Base-by-base conservation (phyloP, 495 filamentous ascomycete genomes). In the Xylaria nigripes region DNA sequence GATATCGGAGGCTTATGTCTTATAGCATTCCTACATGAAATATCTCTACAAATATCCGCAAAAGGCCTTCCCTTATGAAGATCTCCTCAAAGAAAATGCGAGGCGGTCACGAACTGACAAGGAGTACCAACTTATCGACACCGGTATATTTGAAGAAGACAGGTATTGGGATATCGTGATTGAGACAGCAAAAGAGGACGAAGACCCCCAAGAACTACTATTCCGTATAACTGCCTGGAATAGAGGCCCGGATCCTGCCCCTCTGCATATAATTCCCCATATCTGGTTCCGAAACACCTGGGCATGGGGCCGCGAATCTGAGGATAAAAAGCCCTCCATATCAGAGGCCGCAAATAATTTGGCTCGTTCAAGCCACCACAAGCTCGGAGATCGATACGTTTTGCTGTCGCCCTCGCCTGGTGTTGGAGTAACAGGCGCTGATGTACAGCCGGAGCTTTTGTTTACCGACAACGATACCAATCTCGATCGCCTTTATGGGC, bases 401-500 rank as follows among this genome's bases (percentile, higher is more conserved):
- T 81, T 90, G 52, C 80, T 95, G 40, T 93, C 92, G 0, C 92
- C 92, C 4, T 96, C 92, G 15, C 92, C 92, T 8, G 87, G 90
- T 25, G 80, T 88, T 41, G 87, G 85, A 18, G 70, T 77, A 9
- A 87, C 81, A 54, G 83, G 88, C 25, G 78, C 88, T 27, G 92
- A 97, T 71, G 80, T 97, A 21, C 72, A 89, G 60, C 92, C 92
- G 22, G 69, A 84, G 56, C 68, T 95, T 59, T 71, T 97, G 22
- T 97, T 95, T 73, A 96, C 92, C 1, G 93, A 96, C 50, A 97
- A 97, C 59, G 92, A 97, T 57, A 93, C 86, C 47, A 97, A 97
- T 66, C 84, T 81, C 62, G 74, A 90, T 55, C 68, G 72, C 2
- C 79, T 97, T 0, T 96, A 90, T 70, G 78, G 71, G 7, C 83